A percentile compares a stretch with the other conserved stretches of the same genome.
Evolutionary conservation across 176 grass and related monocot genomes (phyloP).

Genomic region (Otatea glauca): DNA sequence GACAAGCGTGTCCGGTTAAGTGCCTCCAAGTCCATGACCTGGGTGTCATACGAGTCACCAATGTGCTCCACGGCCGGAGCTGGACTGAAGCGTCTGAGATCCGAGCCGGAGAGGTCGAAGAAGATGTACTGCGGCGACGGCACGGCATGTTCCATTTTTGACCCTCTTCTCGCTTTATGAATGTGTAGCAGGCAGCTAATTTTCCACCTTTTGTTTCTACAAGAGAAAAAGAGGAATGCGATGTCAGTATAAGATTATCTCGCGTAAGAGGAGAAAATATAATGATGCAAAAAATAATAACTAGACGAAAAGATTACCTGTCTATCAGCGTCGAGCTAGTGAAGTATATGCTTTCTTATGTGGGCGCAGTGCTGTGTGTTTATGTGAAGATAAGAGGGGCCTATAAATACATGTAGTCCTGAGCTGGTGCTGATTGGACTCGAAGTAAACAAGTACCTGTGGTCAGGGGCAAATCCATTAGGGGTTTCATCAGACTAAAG

Average conservation of each 20-base stretch:
- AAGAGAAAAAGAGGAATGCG: not conserved
- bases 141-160: slow-evolving; percentile 22
- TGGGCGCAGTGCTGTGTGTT: not conserved
- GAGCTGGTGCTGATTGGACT: not conserved
- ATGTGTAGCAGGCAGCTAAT: not conserved
- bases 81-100: slow-evolving; percentile 32
- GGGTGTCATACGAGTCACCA: not conserved
- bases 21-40: slow-evolving; percentile 22
- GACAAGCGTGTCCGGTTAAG: slow-evolving; percentile 21
- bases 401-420: slow-evolving; percentile 27
- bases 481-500: too few species aligned
- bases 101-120: slow-evolving; percentile 39
- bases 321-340: slow-evolving; percentile 2
- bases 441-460: not conserved
- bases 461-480: too few species aligned
- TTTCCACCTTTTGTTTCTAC: not conserved
- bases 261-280: not conserved
- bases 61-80: not conserved
- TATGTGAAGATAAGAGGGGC: slow-evolving; percentile 1
- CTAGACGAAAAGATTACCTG: not conserved
- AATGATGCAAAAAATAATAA: not conserved
- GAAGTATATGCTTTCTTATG: not conserved
- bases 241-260: not conserved
- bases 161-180: not conserved
- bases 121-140: slow-evolving; percentile 8